Percentiles rank a stretch among this genome's conserved stretches.
Conservation (phyloP, 352 stramenopile genomes). For the Elongisporangium anandrum region DNA sequence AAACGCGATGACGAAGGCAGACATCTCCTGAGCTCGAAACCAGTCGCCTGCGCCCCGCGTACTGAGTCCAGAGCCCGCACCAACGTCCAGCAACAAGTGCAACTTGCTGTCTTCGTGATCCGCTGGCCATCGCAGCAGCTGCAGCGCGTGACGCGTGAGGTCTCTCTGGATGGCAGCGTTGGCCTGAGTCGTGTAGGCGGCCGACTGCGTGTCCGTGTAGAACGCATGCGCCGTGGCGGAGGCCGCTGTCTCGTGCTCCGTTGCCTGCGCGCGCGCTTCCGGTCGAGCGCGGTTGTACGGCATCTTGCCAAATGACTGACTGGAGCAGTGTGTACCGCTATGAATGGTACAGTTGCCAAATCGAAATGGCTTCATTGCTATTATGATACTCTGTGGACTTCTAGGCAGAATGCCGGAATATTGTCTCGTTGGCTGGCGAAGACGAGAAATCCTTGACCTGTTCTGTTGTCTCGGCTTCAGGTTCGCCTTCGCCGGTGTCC, state of each 20-base stretch:
- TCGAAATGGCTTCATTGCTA: slow-evolving; percentile 1
- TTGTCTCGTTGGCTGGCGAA: slow-evolving; percentile 11
- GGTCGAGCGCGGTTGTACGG: slow-evolving; percentile 44
- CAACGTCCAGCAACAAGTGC: slow-evolving; percentile 60
- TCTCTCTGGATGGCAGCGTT: slow-evolving; percentile 71
- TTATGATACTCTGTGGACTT: neutral
- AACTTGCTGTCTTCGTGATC: slow-evolving; percentile 7
- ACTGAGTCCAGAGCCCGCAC: slow-evolving; percentile 65
- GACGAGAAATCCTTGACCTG: slow-evolving; percentile 10
- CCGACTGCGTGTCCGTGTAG: slow-evolving; percentile 58
- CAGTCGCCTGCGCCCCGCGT: slow-evolving; percentile 48
- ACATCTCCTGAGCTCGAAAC: slow-evolving; percentile 27
- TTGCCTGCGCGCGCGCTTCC: slow-evolving; percentile 35
- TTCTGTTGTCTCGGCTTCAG: slow-evolving; percentile 4
- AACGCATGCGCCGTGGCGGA: slow-evolving; percentile 46
- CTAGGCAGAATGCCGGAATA: slow-evolving; percentile 7
- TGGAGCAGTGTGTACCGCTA: neutral
- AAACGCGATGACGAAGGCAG: slow-evolving; percentile 49
- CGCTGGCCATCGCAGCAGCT: slow-evolving; percentile 23
- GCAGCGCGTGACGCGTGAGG: slow-evolving; percentile 58
- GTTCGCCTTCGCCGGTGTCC: neutral
- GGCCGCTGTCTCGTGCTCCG: slow-evolving; percentile 16
- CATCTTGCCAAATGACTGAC: slow-evolving; percentile 21
- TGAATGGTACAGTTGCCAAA: neutral
- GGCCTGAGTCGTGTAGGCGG: slow-evolving; percentile 60